Conservation (phyloP, 148 eudicot genomes). For the Polygonum aviculare region DNA sequence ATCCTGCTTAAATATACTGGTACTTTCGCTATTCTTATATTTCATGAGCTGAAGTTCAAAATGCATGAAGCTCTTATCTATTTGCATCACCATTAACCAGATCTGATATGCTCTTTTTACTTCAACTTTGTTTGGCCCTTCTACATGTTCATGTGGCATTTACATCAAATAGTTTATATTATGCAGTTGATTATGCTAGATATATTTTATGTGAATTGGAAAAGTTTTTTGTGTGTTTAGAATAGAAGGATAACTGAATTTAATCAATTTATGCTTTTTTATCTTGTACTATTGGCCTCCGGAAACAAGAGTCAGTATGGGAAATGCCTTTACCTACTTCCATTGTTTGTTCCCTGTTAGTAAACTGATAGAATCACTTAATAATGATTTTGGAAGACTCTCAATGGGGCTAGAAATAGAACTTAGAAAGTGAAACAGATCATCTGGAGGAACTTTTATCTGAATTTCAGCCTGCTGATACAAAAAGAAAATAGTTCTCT, state of each 20-base stretch:
- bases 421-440: not conserved
- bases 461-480: not conserved
- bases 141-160: not conserved
- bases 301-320: not conserved
- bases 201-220: not conserved
- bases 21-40: conserved; percentile 24
- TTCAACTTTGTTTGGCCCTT: not conserved
- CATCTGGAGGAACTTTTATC: not conserved
- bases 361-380: not conserved
- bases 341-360: not conserved
- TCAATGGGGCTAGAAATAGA: not conserved
- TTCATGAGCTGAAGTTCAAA: not conserved
- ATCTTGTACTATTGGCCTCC: not conserved
- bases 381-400: not conserved
- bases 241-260: not conserved
- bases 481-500: not conserved
- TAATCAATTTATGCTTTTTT: not conserved
- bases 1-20: conserved; percentile 64
- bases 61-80: not conserved
- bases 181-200: not conserved
- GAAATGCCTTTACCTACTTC: not conserved
- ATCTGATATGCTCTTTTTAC: not conserved
- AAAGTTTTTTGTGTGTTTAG: not conserved
- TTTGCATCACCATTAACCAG: not conserved
- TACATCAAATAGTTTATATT: not conserved